phyloP scores from a whole-genome alignment of 106 monocot species.

The Agapanthus africanus region DNA sequence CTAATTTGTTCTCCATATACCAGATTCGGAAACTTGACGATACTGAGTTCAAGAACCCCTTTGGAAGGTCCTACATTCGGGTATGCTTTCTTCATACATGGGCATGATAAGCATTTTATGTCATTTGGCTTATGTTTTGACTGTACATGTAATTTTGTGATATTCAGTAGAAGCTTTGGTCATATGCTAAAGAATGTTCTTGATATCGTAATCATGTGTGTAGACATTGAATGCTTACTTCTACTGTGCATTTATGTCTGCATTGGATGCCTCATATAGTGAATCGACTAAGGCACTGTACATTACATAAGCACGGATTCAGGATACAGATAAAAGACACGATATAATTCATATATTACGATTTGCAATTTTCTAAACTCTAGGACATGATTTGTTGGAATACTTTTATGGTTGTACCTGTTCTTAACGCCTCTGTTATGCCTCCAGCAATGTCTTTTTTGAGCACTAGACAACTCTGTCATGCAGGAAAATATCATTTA shows the following conservation, averaged over 20 bases:
- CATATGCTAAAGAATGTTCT: background rate
- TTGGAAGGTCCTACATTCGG: constrained; percentile 49
- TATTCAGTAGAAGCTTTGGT: background rate
- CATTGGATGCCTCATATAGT: background rate
- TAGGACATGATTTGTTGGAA: too few relatives aligned
- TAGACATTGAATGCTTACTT: background rate
- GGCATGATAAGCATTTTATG: background rate
- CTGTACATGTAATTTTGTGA: background rate
- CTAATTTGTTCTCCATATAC: background rate
- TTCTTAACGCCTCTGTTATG: too few relatives aligned
- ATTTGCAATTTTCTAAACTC: too few relatives aligned
- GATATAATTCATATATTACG: too few relatives aligned
- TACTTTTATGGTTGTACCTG: too few relatives aligned
- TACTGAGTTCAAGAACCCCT: constrained; percentile 74
- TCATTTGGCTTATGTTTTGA: background rate
- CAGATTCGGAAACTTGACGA: constrained; percentile 82
- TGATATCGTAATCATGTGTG: background rate
- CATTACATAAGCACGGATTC: too few relatives aligned
- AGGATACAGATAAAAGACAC: too few relatives aligned
- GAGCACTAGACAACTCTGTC: too few relatives aligned
- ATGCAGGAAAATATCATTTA: too few relatives aligned
- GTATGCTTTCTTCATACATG: constrained; percentile 20
- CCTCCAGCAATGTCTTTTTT: too few relatives aligned
- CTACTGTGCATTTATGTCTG: background rate
- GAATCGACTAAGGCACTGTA: background rate